Evolutionary conservation across 768 basidiomycete genomes (phyloP), one percentile per base, ranked within the genome.

Genomic region (Lepiota brunneoincarnata): DNA sequence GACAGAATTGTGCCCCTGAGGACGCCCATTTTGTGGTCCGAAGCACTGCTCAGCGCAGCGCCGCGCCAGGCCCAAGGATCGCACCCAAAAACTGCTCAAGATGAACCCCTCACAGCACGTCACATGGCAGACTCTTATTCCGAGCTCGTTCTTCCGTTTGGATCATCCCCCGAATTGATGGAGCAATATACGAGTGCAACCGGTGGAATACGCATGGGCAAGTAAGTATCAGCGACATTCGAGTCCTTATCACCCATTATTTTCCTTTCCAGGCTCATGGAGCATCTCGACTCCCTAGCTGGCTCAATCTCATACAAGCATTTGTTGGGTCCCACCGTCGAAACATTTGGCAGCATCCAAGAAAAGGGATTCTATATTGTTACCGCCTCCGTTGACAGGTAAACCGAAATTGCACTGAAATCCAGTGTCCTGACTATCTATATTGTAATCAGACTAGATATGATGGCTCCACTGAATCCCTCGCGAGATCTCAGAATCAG

Each of bases 221-320:
- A 82, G 78, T 75, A 28, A 58, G 73, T 64, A 21, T 21, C 38
- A n/a, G 18, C 36, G 20, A 3, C 21, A 48, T 4, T 39, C 20
- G 21, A 44, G n/a, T 28, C 20, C 44, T 7, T 41, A 49, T 15
- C 17, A 20, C 3, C 42, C 14, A 28, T 15, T 26, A 24, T 21
- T 14, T n/a, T 26, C 21, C 3, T 17, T 35, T 6, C 40, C 39
- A 83, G 82, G 71, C 70, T 90, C 23, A 84, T 89, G 83, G 85
- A 89, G 68, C 86, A 91, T 63, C 75, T 92, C 31, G 91, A 93
- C 64, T 89, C 88, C 2, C 72, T 92, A n/a, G 90, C 91, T 5
- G 91, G 90, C 26, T 87, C 86, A 3, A 89, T 92, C 54, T 78
- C 89, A 3, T 93, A 92, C 68, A 87, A 90, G 64, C 90, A 92